Evolutionary conservation across 129 eudicot genomes (phyloP), one percentile per base, ranked within the genome.

Genomic region (Glebionis coronaria): DNA sequence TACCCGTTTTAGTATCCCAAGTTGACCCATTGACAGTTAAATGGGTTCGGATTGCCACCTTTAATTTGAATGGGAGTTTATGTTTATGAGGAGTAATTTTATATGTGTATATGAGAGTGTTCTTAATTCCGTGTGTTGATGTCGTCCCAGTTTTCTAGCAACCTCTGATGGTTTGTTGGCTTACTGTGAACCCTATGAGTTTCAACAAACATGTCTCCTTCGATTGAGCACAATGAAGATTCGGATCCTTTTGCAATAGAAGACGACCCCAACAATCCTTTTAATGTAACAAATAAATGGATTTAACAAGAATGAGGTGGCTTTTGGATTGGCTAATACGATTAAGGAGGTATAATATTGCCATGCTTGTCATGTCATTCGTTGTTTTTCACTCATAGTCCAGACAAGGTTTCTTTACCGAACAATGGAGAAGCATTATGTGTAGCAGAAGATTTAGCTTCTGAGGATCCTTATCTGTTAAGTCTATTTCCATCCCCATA

Each of bases 341-440:
- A 79, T 92, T 27, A 88, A 88, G 76, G 91, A 92, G 98, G 98
- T 88, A 80, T 35, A 42, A 12, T 31, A 10, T 42, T 56, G 19
- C 28, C 54, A 29, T 31, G 65, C 70, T 50, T 82, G 60, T 56
- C 51, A 54, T 81, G 67, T 73, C 40, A 58, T 19, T 74, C 84
- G 0, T 92, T 96, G 58, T 68, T 42, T 75, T 92, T 79, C 74
- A 84, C 96, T 65, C 98, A 92, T 70, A 91, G 75, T 76, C 67
- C 74, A 18, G 81, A 67, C 57, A 46, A 72, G 21, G 57, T 4
- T 31, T 65, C 84, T 51, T 15, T 50, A 54, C 76, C 86, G 64
- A 61, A 13, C 38, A 77, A 51, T 28, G 69, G 42, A 4, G 56
- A 72, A 42, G 80, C 61, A 75, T 62, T 63, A 76, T 86, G 87